Base-by-base conservation (phyloP, 108 stramenopile genomes). In the Skeletonema potamos region DNA sequence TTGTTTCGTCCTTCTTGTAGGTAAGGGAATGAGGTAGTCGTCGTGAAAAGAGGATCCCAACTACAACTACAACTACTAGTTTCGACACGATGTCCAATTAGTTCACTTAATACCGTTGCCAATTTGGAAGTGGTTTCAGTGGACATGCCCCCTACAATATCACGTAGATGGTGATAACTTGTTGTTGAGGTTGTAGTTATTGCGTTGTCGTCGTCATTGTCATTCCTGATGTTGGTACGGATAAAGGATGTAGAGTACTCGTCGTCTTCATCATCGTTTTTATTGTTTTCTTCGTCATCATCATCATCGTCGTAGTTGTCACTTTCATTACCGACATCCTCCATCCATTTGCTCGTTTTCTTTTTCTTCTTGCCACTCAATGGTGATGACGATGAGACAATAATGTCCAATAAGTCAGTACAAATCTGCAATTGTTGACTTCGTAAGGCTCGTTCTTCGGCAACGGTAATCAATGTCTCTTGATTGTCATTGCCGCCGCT, bases 11-110 rank as follows among this genome's bases (percentile, higher is more conserved):
- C n/a, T 3, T 11, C 57, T n/a, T 37, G 10, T 7, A 5, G 39
- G 39, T 41, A 15, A 41, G 3, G 10, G 15, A 41, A 41, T 41
- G 0, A 37, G 36, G 12, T 10, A 12, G 36, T 37, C 12, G 12
- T 11, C 9, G 36, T n/a, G n/a, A n/a, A n/a, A n/a, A n/a, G n/a
- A n/a, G n/a, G n/a, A n/a, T n/a, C n/a, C n/a, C n/a, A n/a, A n/a
- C n/a, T n/a, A n/a, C n/a, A n/a, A n/a, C n/a, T n/a, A n/a, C n/a
- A n/a, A n/a, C n/a, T n/a, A n/a, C n/a, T n/a, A 6, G 30, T 44
- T 18, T 87, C 80, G 0, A 88, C 76, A 29, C 88, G 86, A 48
- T 84, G 68, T 17, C 78, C 64, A 44, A 92, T 48, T 6, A 90
- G 62, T 18, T 55, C n/a, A 22, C 72, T 62, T 5, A 84, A 39